Percentiles rank a stretch among this genome's conserved stretches.
Conservation (phyloP, 2,329 filamentous ascomycete genomes). For the Lachnellula hyalina region DNA sequence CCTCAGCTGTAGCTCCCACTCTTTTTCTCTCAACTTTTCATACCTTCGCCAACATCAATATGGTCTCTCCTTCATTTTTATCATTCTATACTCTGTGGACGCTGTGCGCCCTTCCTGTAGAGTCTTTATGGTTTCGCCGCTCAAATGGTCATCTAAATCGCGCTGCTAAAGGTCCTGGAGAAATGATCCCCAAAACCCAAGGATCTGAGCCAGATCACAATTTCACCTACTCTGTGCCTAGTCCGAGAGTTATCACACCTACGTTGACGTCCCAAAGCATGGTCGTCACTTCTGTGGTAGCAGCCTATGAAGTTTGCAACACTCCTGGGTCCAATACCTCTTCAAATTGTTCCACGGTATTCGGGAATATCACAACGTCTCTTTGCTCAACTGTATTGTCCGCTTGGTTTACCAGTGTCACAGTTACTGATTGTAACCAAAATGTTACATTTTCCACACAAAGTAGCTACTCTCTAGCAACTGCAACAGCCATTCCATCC, state of each 20-base stretch:
- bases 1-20: not conserved
- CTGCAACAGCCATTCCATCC: constrained; percentile 3
- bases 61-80: not conserved
- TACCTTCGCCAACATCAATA: not conserved
- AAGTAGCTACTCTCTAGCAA: constrained; percentile 18
- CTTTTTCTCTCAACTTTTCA: not conserved
- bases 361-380: constrained; percentile 13
- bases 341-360: constrained; percentile 16
- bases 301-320: constrained; percentile 21
- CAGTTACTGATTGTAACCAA: constrained; percentile 23
- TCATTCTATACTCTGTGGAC: constrained; percentile 5
- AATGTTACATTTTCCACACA: constrained; percentile 26
- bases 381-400: constrained; percentile 22
- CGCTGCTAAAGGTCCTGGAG: not conserved
- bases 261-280: constrained; percentile 13
- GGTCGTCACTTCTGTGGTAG: constrained; percentile 16
- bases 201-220: not conserved
- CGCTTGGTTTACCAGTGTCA: constrained; percentile 20
- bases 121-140: constrained; percentile 10
- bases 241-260: constrained; percentile 1
- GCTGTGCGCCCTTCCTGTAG: constrained; percentile 5
- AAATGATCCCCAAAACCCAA: not conserved
- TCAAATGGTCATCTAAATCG: not conserved
- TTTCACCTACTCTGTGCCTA: not conserved
- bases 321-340: constrained; percentile 12